Percentiles rank a stretch among this genome's conserved stretches.
These are phyloP conservation scores for Tricholoma flavovirens DNA, from an alignment of 768 basidiomycete species.

Conservation along the genomic window DNA sequence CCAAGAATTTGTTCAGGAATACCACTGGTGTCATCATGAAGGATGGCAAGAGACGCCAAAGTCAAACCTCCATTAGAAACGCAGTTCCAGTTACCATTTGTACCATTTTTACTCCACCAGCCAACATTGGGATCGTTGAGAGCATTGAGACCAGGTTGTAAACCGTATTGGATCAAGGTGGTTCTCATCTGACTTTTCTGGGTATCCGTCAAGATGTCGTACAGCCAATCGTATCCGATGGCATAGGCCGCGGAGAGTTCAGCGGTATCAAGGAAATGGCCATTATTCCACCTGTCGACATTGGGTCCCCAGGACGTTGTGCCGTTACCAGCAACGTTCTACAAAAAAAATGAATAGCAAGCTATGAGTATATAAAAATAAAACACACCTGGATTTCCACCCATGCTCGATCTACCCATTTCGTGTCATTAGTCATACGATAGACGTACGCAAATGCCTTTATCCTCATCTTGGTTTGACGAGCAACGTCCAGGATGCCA, in stretches of 20 bases:
- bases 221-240: slow-evolving; percentile 95
- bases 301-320: slow-evolving; percentile 59
- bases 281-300: slow-evolving; percentile 74
- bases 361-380: neutral
- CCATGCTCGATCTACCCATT: slow-evolving; percentile 86
- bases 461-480: slow-evolving; percentile 83
- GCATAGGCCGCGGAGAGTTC: slow-evolving; percentile 87
- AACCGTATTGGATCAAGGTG: slow-evolving; percentile 75
- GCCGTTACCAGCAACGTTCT: slow-evolving; percentile 76
- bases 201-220: slow-evolving; percentile 65
- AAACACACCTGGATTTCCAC: slow-evolving; percentile 68
- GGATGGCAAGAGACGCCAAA: slow-evolving; percentile 84
- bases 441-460: slow-evolving; percentile 92
- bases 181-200: slow-evolving; percentile 34
- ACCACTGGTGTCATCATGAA: slow-evolving; percentile 77
- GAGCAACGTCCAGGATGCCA: slow-evolving; percentile 88
- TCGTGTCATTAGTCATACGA: slow-evolving; percentile 86
- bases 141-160: slow-evolving; percentile 56
- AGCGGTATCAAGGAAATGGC: slow-evolving; percentile 90
- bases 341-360: slow-evolving; percentile 1
- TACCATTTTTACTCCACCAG: slow-evolving; percentile 70
- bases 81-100: slow-evolving; percentile 97
- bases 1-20: slow-evolving; percentile 60
- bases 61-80: slow-evolving; percentile 91
- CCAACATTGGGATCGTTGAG: slow-evolving; percentile 45